These are phyloP conservation scores for Lipomyces orientalis DNA, from an alignment of 805 yeast genomes.

Conservation along the genomic window DNA sequence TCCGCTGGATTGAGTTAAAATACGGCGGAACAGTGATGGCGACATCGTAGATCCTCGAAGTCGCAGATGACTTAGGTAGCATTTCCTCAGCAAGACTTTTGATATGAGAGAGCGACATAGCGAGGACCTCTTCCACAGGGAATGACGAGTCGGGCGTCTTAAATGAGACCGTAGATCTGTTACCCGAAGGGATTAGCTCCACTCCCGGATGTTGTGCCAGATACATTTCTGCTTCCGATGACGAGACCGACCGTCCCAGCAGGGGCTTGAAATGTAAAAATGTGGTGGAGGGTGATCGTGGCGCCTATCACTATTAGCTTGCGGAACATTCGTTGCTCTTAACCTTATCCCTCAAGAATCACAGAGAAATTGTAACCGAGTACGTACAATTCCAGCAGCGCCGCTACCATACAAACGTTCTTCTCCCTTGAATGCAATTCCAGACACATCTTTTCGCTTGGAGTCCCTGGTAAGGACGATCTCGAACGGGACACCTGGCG, in stretches of 20 bases:
- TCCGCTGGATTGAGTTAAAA: slow-evolving; percentile 67
- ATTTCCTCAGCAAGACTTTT: slow-evolving; percentile 66
- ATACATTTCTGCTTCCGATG: slow-evolving; percentile 56
- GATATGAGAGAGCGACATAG: slow-evolving; percentile 78
- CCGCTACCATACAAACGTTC: slow-evolving; percentile 35
- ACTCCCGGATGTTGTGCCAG: slow-evolving; percentile 65
- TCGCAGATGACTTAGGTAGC: slow-evolving; percentile 60
- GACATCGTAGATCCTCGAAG: slow-evolving; percentile 60
- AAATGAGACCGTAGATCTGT: slow-evolving; percentile 64
- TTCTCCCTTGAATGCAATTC: slow-evolving; percentile 63
- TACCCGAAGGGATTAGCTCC: slow-evolving; percentile 49
- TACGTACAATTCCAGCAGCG: slow-evolving; percentile 63
- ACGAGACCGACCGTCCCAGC: slow-evolving; percentile 61
- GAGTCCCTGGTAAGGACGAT: slow-evolving; percentile 88
- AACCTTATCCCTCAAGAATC: neutral
- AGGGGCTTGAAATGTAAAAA: slow-evolving; percentile 70
- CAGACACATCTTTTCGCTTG: slow-evolving; percentile 86
- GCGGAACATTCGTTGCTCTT: neutral
- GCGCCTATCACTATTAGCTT: slow-evolving; percentile 50
- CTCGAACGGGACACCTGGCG: slow-evolving; percentile 89
- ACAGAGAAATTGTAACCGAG: slow-evolving; percentile 47
- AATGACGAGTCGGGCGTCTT: slow-evolving; percentile 55
- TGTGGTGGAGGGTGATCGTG: slow-evolving; percentile 75
- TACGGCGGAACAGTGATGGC: slow-evolving; percentile 81
- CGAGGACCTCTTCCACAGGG: slow-evolving; percentile 78